Conservation (phyloP, 257 asterid species). For the Dorcoceras hygrometricum region DNA sequence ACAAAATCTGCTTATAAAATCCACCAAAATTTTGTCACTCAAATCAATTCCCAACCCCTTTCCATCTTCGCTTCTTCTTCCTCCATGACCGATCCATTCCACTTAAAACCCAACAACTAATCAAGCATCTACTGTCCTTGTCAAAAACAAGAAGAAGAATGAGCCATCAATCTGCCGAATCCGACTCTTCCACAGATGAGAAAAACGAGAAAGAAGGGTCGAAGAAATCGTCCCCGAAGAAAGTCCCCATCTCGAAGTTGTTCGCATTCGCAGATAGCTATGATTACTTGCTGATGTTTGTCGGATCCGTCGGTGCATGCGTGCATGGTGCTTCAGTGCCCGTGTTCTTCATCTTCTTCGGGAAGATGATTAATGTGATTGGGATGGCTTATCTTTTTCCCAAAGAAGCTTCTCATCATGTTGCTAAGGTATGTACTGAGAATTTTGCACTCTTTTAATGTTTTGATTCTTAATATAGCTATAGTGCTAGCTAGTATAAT, state of each 20-base stretch:
- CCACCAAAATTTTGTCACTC: too few species aligned
- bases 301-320: constrained; percentile 81
- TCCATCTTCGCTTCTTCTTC: too few species aligned
- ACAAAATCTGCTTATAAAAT: too few species aligned
- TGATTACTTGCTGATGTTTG: constrained; percentile 68
- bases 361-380: constrained; percentile 73
- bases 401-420: constrained; percentile 68
- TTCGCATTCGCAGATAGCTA: constrained; percentile 73
- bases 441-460: too few species aligned
- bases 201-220: constrained; percentile 12
- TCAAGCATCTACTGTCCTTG: too few species aligned
- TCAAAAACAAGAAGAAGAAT: not conserved
- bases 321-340: constrained; percentile 97
- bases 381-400: constrained; percentile 92
- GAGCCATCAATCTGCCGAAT: too few species aligned
- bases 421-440: constrained; percentile 63
- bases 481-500: too few species aligned
- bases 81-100: too few species aligned
- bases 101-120: too few species aligned
- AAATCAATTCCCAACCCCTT: too few species aligned
- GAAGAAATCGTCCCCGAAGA: constrained; percentile 5
- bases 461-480: too few species aligned
- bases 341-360: constrained; percentile 91
- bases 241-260: constrained; percentile 50
- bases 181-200: constrained; percentile 2